Base-by-base conservation (phyloP, 768 basidiomycete species). In the Goffeauzyma gilvescens region DNA sequence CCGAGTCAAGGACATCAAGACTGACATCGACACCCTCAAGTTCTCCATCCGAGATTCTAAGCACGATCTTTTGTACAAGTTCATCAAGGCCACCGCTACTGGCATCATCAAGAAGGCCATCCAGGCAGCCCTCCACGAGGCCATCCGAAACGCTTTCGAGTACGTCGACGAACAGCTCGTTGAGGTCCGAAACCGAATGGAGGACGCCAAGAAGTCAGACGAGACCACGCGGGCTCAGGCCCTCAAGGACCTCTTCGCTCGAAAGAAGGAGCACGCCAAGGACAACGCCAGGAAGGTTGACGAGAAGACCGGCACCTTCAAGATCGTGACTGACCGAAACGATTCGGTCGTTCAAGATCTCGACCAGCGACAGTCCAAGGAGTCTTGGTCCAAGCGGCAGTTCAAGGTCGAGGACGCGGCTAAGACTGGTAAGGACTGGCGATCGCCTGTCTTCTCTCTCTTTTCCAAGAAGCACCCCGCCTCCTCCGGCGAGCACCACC, bases 41-140 rank as follows among this genome's bases (percentile, higher is more conserved):
- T 90, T 89, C 66, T 73, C 76, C 20, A 83, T 98, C 53, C 75
- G 85, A 4, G 87, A 95, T 51, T 74, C 79, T 49, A 89, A 87
- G 65, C 86, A 93, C 65, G 81, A 86, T 55, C 65, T 80, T 20
- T 61, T 89, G 49, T 90, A 89, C 71, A 85, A 81, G 69, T 78
- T 81, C 0, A 52, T 93, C 28, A 75, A 73, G 41, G 78, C 80
- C 3, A 70, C 86, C 30, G 81, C 81, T 10, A 85, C 76, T 2
- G 74, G 73, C 5, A 67, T 93, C 28, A 76, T 98, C 54, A 89
- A 87, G 72, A 73, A 69, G 37, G 47, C 47, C 17, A 42, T 49
- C 42, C 24, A 44, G 26, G 52, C 79, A 74, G 62, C 75, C 52
- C 69, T 79, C 54, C 67, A 72, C 59, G 72, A 68, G 41, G 76